Base-by-base conservation (phyloP, 768 basidiomycete genomes). In the Termitomyces sp. region DNA sequence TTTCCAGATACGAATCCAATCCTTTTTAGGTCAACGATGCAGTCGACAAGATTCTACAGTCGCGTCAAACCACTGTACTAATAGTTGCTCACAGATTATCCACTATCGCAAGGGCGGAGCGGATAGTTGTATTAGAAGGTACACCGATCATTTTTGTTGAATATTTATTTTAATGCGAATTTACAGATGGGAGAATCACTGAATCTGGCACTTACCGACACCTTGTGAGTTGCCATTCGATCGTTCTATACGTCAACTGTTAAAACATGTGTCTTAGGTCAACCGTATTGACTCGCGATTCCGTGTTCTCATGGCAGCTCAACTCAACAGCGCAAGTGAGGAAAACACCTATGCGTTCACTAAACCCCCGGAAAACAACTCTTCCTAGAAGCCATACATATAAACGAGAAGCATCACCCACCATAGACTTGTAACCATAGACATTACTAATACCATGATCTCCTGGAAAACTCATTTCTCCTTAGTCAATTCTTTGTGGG, bases 51-150 rank as follows among this genome's bases (percentile, higher is more conserved):
- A 94, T 96, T 59, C 76, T 97, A 46, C 80, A 82, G 53, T 84
- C 85, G 44, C 76, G 88, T 45, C 83, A 89, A 60, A 95, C 93
- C 34, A 95, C 93, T 2, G 94, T 93, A 64, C 69, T 95, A 26
- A 88, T 95, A 55, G 93, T 95, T 20, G 94, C 94, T 0, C 94
- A 97, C 72, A 79, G 94, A 50, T 69, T 97, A 54, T 93, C 91
- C 24, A 94, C 94, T 3, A 93, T 97, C 55, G 91, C 94, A 4
- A 77, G 93, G 54, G 93, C 94, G 1, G 93, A 95, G 67, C 80
- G 91, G 40, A 91, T 97, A 45, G 91, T 93, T 6, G 93, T 97
- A 20, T 79, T 97, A 20, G 93, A 97, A 75, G 88, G 87, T 87
- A 47, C n/a, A 73, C 64, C 10, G 27, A 53, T 14, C 13, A 2